Base-by-base conservation (phyloP, 371 early-diverging fungal species). In the Coemansia sp. region DNA sequence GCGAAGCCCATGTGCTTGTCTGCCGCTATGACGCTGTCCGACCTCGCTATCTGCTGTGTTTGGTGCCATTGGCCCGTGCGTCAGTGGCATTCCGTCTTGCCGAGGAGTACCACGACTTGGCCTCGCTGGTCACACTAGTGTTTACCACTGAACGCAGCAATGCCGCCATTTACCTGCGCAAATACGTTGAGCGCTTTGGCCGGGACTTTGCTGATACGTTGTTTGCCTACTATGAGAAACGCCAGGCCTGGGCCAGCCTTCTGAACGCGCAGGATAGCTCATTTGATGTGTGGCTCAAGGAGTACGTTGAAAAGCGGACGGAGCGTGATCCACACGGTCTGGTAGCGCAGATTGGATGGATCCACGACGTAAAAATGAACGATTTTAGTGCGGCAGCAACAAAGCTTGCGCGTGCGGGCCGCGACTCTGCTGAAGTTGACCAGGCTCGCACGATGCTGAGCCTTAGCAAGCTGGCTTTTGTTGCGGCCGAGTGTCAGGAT, bases 391-490 rank as follows among this genome's bases (percentile, higher is more conserved):
- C 62, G 3, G 79, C 69, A 39, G 72, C 77, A 0, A 51, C 61
- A 4, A 64, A 56, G 53, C 72, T 79, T 24, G 62, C 58, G 16
- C 61, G 62, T 18, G 75, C 69, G 3, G 77, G 66, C 34, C 68
- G 64, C 14, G 63, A 60, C 18, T 62, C 68, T 37, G 55, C 31
- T 3, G 69, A 66, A 2, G 61, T 62, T 27, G 59, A 34, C 11
- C 66, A 71, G 16, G 66, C 71, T 3, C 72, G 66, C 22, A 72
- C 67, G 0, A 61, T 74, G 66, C 66, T 79, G 21, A 71, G 72
- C 34, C 67, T 79, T 5, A 67, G 72, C 47, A 79, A 79, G 59
- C 77, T 79, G 16, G 72, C 79, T 0, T 64, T 72, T 40, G 29
- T 63, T n/a, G 50, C 63, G 1, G 53, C n/a, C 16, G 69, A 64